phyloP scores from a whole-genome alignment of 768 basidiomycete genomes.

The Pulveroboletus ravenelii region DNA sequence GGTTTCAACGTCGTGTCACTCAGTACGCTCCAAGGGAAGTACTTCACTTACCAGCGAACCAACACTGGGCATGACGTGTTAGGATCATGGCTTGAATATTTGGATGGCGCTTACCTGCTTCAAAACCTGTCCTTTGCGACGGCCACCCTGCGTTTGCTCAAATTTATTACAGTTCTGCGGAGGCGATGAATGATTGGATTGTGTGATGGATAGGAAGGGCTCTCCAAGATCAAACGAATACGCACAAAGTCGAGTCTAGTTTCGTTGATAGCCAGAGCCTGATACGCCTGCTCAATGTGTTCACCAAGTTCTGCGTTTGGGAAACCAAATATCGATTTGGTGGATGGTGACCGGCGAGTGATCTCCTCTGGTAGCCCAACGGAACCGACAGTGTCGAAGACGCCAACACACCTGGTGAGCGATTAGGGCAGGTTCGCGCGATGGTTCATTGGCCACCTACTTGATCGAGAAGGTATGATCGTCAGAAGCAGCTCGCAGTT shows the following conservation, averaged over 20 bases:
- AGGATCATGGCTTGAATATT: background rate
- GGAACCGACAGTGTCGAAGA: conserved; percentile 77
- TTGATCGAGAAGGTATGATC: conserved; percentile 55
- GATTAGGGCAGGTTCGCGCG: conserved; percentile 1
- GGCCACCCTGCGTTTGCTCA: conserved; percentile 50
- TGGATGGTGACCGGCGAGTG: conserved; percentile 38
- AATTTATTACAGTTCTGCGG: conserved; percentile 58
- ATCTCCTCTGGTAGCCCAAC: conserved; percentile 68
- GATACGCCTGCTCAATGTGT: conserved; percentile 62
- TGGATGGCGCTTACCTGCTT: conserved; percentile 45
- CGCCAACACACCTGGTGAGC: conserved; percentile 54
- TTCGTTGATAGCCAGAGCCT: conserved; percentile 68
- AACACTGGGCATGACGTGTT: conserved; percentile 41
- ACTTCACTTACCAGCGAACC: conserved; percentile 58
- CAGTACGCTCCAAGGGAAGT: background rate
- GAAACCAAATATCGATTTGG: conserved; percentile 60
- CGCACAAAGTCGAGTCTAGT: conserved; percentile 64
- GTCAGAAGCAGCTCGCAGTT: conserved; percentile 44
- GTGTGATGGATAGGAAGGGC: background rate
- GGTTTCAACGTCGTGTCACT: conserved; percentile 8
- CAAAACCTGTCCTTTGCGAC: conserved; percentile 51
- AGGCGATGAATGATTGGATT: background rate
- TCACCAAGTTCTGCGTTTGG: conserved; percentile 53
- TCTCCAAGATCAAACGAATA: background rate
- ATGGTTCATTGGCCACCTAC: conserved; percentile 32